Conservation (phyloP, 2,329 filamentous ascomycete species). For the Stagonosporopsis rhizophila region DNA sequence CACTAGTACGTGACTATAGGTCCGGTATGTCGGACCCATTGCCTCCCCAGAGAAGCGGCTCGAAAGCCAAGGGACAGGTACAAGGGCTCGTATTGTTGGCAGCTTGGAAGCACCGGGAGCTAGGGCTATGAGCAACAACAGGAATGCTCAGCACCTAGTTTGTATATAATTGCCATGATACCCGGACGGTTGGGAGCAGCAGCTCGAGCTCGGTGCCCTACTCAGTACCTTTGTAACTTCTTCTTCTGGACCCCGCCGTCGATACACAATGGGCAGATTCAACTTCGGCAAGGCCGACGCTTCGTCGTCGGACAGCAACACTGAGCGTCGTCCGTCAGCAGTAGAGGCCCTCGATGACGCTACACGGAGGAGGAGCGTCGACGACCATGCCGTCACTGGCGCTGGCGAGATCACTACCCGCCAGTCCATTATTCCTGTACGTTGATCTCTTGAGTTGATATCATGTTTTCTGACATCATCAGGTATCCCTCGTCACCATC, state of each 20-base stretch:
- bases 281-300: slow-evolving; percentile 18
- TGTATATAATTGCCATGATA: slow-evolving; percentile 18
- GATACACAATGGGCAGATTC: slow-evolving; percentile 16
- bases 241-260: background rate
- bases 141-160: background rate
- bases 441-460: background rate
- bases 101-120: slow-evolving; percentile 13
- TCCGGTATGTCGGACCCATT: slow-evolving; percentile 13
- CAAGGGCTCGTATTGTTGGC: slow-evolving; percentile 16
- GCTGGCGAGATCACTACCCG: slow-evolving; percentile 54
- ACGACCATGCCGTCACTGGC: slow-evolving; percentile 32
- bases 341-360: slow-evolving; percentile 27
- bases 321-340: slow-evolving; percentile 29
- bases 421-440: slow-evolving; percentile 65
- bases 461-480: background rate
- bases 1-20: background rate
- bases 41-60: slow-evolving; percentile 5
- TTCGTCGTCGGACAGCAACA: slow-evolving; percentile 10
- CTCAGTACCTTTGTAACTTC: background rate
- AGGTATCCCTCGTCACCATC: slow-evolving; percentile 68
- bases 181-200: slow-evolving; percentile 6
- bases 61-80: slow-evolving; percentile 18
- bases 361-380: slow-evolving; percentile 25
- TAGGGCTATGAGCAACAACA: slow-evolving; percentile 9
- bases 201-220: slow-evolving; percentile 13